Evolutionary conservation across 495 filamentous ascomycete species (phyloP), one percentile per base, ranked within the genome.

Genomic region (Friedmanniomyces simplex): DNA sequence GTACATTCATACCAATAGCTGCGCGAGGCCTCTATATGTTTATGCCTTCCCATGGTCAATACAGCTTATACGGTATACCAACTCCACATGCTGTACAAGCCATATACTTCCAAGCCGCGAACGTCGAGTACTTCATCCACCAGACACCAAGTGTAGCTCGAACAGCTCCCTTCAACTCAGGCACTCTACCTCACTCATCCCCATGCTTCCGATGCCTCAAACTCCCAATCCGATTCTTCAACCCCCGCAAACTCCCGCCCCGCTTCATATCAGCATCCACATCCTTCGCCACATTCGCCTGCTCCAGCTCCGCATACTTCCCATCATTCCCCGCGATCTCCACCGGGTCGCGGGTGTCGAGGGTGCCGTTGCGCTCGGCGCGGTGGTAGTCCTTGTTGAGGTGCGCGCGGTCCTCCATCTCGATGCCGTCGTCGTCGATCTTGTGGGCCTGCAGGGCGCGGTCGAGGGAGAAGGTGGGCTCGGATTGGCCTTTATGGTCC

Each of bases 401-500:
- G n/a, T 50, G 39, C 21, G 64, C 56, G 37, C 67, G 67, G 7
- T 68, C 56, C 16, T 48, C 52, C 61, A 73, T 52, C 61, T 71
- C 69, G 32, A 68, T 70, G 28, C 66, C 68, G 10, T 56, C 45
- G 50, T 66, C 63, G 46, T 59, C 52, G 30, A 59, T 57, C 42
- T 73, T 73, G 63, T 77, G 74, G 14, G 78, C 73, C 66, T 84
- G 85, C 36, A 82, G 73, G 2, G 78, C 74, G 54, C 80, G 74
- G 59, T 89, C 87, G 49, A 84, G 71, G 16, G 85, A 77, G 71
- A 77, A 93, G 3, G 77, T 77, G 3, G 87, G 87, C 68, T 90
- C 86, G 34, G 86, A 85, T 68, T 93, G 89, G 32, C 86, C 87
- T 65, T 89, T 89, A 36, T 85, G 72, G 62, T 93, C 87, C 30